Evolutionary conservation across 352 stramenopile species (phyloP), one percentile per base, ranked within the genome.

Genomic region (Phytopythium aichiense): DNA sequence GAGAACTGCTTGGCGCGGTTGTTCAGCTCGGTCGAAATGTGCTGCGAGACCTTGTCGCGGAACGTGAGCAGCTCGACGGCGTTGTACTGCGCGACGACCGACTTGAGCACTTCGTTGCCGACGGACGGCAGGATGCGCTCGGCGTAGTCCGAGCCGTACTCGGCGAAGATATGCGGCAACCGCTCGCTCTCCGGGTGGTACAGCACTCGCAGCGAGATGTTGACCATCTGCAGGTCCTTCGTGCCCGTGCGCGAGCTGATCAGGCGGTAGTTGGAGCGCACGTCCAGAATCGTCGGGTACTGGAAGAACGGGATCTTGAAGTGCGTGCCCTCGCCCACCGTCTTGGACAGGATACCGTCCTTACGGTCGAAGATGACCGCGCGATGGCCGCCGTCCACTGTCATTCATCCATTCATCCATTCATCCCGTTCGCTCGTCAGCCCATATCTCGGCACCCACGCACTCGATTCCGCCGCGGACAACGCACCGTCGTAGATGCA

Each of bases 221-320:
- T 99, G 37, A 99, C 98, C 84, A 98, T 99, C 80, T 99, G 98
- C 69, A 99, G 79, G 89, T 99, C 98, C 85, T 99, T 99, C 23
- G 98, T 99, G 70, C 97, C 92, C 57, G 96, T 99, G 69, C 88
- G 82, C 60, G 91, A 96, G 68, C 92, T 98, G 73, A 99, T 99
- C 69, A 99, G 94, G 53, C 96, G 88, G 54, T 98, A 97, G 68
- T 97, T 98, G 37, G 95, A 98, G 65, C 98, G 93, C 63, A 99
- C 92, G 75, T 99, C 98, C 51, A 99, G 95, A 65, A 99, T 99
- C 63, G 97, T 97, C 33, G 97, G 97, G 71, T 97, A 97, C 85
- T 99, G 92, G 62, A 99, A 83, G 65, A 99, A 95, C 28, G 98
- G 98, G 69, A 99, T 99, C 74, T 99, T 96, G 73, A 99, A 99